These are phyloP conservation scores for Rhodosporidiobolus sp. DNA, from an alignment of 768 basidiomycete genomes.

Conservation along the genomic window DNA sequence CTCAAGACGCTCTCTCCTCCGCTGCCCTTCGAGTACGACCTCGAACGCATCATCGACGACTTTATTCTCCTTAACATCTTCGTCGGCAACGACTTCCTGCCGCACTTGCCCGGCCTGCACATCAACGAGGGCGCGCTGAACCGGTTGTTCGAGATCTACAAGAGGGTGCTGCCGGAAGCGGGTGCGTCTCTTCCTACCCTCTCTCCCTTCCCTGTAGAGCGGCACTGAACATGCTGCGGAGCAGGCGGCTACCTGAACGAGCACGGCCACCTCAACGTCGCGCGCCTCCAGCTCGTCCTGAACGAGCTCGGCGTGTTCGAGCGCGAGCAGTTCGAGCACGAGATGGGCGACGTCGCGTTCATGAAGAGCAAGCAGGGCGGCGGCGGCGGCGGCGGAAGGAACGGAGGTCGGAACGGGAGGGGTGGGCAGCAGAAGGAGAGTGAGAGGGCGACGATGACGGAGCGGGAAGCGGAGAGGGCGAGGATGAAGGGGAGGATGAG, in stretches of 20 bases:
- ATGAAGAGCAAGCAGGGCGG: conserved; percentile 89
- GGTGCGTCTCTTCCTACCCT: conserved; percentile 57
- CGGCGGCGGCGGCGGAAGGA: conserved; percentile 49
- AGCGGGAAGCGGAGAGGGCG: conserved; percentile 22
- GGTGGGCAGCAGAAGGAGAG: conserved; percentile 5
- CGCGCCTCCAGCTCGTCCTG: conserved; percentile 77
- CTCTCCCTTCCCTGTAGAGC: background rate
- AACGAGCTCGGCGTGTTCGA: conserved; percentile 88
- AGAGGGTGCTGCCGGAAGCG: conserved; percentile 70
- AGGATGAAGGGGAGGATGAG: conserved; percentile 62
- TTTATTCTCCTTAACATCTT: conserved; percentile 96
- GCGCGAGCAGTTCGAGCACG: conserved; percentile 83
- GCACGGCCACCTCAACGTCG: conserved; percentile 72
- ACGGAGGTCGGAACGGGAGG: conserved; percentile 56
- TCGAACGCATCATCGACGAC: conserved; percentile 96
- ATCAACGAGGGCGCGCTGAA: conserved; percentile 97
- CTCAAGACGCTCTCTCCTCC: conserved; percentile 55
- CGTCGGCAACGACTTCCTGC: conserved; percentile 95
- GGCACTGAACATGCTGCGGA: background rate
- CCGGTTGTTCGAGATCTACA: conserved; percentile 89
- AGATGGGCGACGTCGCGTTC: conserved; percentile 85
- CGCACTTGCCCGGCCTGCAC: conserved; percentile 91
- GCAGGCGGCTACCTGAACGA: conserved; percentile 92
- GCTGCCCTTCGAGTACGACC: conserved; percentile 75
- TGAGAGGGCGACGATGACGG: conserved; percentile 47